phyloP scores from a whole-genome alignment of 768 basidiomycete genomes.

The Naganishia antarctica region DNA sequence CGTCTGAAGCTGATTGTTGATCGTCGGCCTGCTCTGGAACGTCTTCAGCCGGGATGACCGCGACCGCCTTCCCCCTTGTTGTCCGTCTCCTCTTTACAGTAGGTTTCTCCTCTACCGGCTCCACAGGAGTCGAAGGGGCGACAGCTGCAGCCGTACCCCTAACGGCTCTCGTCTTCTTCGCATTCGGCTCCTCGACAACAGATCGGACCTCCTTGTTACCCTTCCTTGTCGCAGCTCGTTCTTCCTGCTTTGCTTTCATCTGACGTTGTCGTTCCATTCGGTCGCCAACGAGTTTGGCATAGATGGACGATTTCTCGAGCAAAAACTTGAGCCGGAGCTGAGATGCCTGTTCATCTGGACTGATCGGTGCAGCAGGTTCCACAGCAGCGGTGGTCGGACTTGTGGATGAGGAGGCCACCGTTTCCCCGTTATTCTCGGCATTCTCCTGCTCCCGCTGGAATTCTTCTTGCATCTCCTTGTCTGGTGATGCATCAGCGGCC shows the following conservation, averaged over 20 bases:
- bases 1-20: neutral
- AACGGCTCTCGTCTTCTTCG: conserved; percentile 20
- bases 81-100: conserved; percentile 12
- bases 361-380: neutral
- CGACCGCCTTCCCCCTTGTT: conserved; percentile 10
- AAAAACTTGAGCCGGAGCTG: conserved; percentile 57
- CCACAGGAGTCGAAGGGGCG: conserved; percentile 14
- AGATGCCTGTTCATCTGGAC: conserved; percentile 14
- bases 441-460: neutral
- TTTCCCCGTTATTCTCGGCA: conserved; percentile 3
- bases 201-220: conserved; percentile 30
- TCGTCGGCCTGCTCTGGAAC: conserved; percentile 36
- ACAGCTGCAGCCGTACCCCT: conserved; percentile 20
- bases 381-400: neutral
- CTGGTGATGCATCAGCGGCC: neutral
- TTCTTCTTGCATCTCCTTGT: neutral
- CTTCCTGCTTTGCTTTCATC: conserved; percentile 31
- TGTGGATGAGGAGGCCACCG: neutral
- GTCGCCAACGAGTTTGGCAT: conserved; percentile 64
- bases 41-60: conserved; percentile 2
- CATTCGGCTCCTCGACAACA: conserved; percentile 15
- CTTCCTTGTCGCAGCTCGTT: conserved; percentile 22
- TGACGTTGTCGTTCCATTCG: conserved; percentile 61
- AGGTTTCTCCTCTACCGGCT: conserved; percentile 1
- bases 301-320: conserved; percentile 71